Conservation (phyloP, 768 basidiomycete genomes). For the Termitomyces sp. region DNA sequence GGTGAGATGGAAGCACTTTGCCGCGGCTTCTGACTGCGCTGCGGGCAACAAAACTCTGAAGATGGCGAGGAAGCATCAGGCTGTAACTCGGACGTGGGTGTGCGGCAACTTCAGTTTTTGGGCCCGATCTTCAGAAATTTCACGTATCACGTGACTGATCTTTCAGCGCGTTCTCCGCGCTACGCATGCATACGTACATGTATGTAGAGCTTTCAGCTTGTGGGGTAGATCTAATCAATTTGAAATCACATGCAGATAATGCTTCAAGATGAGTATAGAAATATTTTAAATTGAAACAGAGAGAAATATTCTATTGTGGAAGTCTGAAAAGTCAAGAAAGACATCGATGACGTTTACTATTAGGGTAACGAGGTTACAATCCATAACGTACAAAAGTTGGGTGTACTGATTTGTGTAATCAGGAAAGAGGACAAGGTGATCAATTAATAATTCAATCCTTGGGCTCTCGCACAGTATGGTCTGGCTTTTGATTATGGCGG, state of each 20-base stretch:
- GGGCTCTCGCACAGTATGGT: constrained; percentile 12
- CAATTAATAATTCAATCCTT: background rate
- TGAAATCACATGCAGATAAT: background rate
- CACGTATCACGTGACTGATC: constrained; percentile 10
- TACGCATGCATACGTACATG: no score
- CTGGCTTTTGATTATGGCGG: constrained; percentile 27
- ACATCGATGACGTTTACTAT: background rate
- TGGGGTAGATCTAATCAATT: no score
- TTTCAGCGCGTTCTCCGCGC: background rate
- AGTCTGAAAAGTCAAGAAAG: background rate
- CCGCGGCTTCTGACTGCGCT: constrained; percentile 25
- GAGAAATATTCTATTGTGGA: background rate
- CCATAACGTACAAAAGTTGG: background rate
- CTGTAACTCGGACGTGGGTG: background rate
- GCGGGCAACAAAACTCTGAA: constrained; percentile 32
- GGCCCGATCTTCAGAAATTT: constrained; percentile 12
- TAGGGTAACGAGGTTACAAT: background rate
- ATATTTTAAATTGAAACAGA: background rate
- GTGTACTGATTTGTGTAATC: background rate
- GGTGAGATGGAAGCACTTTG: constrained; percentile 17
- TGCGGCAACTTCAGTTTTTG: background rate
- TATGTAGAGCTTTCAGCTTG: no score
- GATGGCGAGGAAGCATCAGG: constrained; percentile 38
- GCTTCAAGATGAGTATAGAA: background rate
- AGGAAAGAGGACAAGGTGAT: background rate